Evolutionary conservation across 164 flowering plant genomes (phyloP).

Genomic region (Berberis thunbergii): DNA sequence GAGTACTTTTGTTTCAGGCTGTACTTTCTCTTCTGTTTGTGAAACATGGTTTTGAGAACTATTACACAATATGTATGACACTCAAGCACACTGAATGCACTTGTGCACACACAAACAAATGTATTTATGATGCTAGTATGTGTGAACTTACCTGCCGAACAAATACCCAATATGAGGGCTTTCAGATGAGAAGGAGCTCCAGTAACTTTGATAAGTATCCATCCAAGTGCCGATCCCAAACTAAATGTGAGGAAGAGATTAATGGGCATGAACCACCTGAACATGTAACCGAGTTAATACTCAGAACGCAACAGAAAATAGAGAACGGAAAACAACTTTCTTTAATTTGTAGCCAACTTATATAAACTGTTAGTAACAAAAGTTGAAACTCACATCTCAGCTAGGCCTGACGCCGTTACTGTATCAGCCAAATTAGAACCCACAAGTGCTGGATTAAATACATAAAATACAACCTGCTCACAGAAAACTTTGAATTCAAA

Average conservation of each 20-base stretch:
- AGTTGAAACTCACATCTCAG: slow-evolving; percentile 31
- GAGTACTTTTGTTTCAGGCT: neutral
- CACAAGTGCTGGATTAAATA: slow-evolving; percentile 3
- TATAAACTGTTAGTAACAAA: neutral
- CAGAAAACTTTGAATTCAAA: neutral
- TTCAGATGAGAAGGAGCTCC: slow-evolving; percentile 51
- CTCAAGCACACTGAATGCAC: too few relatives aligned
- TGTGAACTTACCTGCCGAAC: slow-evolving; percentile 55
- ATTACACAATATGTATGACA: too few relatives aligned
- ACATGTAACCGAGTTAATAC: neutral
- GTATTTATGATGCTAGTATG: too few relatives aligned
- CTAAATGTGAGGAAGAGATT: slow-evolving; percentile 59
- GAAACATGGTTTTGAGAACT: too few relatives aligned
- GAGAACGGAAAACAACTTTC: neutral
- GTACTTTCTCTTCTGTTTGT: too few relatives aligned
- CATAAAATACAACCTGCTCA: slow-evolving; percentile 58
- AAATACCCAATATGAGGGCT: slow-evolving; percentile 63
- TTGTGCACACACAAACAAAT: too few relatives aligned
- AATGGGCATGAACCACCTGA: slow-evolving; percentile 93
- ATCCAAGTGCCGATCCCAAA: slow-evolving; percentile 22
- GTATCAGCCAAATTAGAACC: slow-evolving; percentile 11
- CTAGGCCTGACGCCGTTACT: slow-evolving; percentile 45
- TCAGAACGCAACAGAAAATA: neutral
- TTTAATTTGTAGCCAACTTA: neutral
- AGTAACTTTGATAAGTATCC: slow-evolving; percentile 3